phyloP scores from a whole-genome alignment of 495 filamentous ascomycete species.

The Tuber borchii region DNA sequence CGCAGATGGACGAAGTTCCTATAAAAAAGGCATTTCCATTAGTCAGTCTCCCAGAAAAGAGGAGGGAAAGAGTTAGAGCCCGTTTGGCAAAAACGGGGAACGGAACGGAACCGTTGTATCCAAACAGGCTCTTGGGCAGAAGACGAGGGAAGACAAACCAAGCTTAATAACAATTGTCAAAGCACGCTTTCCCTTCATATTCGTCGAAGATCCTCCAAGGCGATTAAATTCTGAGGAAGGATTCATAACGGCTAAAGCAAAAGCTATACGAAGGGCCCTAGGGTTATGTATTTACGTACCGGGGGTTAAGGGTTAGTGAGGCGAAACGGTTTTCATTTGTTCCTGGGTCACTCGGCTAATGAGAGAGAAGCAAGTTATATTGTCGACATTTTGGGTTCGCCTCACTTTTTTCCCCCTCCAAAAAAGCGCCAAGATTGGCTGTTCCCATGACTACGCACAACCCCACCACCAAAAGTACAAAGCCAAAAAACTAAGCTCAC shows the following conservation, averaged over 20 bases:
- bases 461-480: constrained; percentile 11
- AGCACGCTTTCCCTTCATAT: constrained; percentile 47
- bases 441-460: too few species aligned
- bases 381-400: too few species aligned
- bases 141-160: constrained; percentile 51
- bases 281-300: constrained; percentile 24
- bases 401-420: too few species aligned
- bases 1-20: constrained; percentile 97
- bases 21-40: not conserved
- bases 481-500: constrained; percentile 22
- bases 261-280: constrained; percentile 9
- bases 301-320: too few species aligned
- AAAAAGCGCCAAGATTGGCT: too few species aligned
- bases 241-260: not conserved
- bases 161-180: constrained; percentile 88
- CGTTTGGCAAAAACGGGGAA: too few species aligned
- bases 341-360: too few species aligned
- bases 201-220: constrained; percentile 14
- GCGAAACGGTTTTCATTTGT: too few species aligned
- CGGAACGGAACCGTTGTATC: too few species aligned
- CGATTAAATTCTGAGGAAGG: constrained; percentile 14
- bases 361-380: too few species aligned
- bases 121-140: too few species aligned
- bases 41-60: not conserved
- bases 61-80: not conserved